A percentile compares a stretch with the other conserved stretches of the same genome.
phyloP scores from a whole-genome alignment of 129 eudicot genomes.

The Scalesia atractyloides region DNA sequence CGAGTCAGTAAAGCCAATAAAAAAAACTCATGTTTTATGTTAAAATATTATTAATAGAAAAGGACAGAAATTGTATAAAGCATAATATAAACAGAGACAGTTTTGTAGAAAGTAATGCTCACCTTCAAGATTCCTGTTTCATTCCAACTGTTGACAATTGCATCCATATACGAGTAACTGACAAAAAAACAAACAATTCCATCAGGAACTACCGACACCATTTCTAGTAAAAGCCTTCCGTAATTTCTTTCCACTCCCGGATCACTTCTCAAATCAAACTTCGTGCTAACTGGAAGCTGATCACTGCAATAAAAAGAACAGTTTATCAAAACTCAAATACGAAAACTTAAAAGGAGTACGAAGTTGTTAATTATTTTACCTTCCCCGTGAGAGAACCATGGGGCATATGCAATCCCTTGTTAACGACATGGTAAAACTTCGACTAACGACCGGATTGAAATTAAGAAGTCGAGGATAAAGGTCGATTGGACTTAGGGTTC shows the following conservation, averaged over 20 bases:
- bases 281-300: conserved; percentile 98
- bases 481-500: conserved; percentile 96
- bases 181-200: conserved; percentile 97
- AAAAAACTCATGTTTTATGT: not conserved
- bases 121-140: conserved; percentile 96
- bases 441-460: conserved; percentile 96
- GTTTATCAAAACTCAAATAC: not conserved
- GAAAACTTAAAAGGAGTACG: not conserved
- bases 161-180: conserved; percentile 99
- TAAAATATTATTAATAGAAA: conserved; percentile 11
- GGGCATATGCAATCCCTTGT: conserved; percentile 99
- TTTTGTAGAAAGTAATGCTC: not conserved
- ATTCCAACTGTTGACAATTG: conserved; percentile 96
- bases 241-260: conserved; percentile 98
- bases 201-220: conserved; percentile 99
- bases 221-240: conserved; percentile 94
- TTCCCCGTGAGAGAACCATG: conserved; percentile 97
- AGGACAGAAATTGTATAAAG: not conserved
- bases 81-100: not conserved
- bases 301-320: conserved; percentile 53
- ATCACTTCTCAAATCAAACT: conserved; percentile 92
- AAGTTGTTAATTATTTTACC: conserved; percentile 45
- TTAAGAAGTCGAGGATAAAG: conserved; percentile 95
- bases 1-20: not conserved
- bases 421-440: conserved; percentile 97